Evolutionary conservation across 1,139 yeast genomes (phyloP).

Genomic region (Debaryomyces singareniensis): DNA sequence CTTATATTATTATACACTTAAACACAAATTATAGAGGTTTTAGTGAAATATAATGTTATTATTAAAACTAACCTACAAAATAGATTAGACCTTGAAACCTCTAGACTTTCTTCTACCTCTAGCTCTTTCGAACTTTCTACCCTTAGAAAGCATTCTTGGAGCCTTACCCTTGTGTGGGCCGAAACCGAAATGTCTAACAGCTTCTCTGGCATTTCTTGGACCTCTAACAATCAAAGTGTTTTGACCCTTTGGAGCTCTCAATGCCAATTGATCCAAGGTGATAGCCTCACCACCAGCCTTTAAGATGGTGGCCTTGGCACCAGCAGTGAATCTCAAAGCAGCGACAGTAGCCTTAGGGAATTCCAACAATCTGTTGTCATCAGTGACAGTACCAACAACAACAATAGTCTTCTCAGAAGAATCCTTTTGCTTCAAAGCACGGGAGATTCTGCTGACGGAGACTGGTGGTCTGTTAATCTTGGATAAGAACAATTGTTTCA

Average conservation of each 20-base stretch:
- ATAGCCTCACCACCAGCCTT: slow-evolving; percentile 99
- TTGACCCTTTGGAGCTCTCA: slow-evolving; percentile 99
- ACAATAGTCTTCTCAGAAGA: slow-evolving; percentile 90
- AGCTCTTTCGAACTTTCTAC: slow-evolving; percentile 99
- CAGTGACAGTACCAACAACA: slow-evolving; percentile 99
- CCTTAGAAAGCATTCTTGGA: slow-evolving; percentile 95
- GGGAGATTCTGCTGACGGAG: slow-evolving; percentile 85
- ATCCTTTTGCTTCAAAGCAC: slow-evolving; percentile 78
- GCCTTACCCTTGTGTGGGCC: slow-evolving; percentile 99
- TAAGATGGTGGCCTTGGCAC: slow-evolving; percentile 95
- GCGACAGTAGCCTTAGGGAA: slow-evolving; percentile 98
- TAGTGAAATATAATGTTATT: slow-evolving; percentile 7
- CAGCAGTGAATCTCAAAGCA: slow-evolving; percentile 98
- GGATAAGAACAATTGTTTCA: slow-evolving; percentile 91
- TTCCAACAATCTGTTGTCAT: slow-evolving; percentile 88
- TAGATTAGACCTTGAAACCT: slow-evolving; percentile 98
- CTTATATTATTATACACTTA: slow-evolving; percentile 12
- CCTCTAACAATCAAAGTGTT: slow-evolving; percentile 98
- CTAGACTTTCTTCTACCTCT: slow-evolving; percentile 99
- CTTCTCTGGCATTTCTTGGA: slow-evolving; percentile 98
- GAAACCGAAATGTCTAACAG: slow-evolving; percentile 99
- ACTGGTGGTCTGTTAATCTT: slow-evolving; percentile 99
- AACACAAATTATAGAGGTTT: slow-evolving; percentile 8
- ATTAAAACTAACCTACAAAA: slow-evolving; percentile 9
- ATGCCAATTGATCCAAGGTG: slow-evolving; percentile 98